These are phyloP conservation scores for Volvox africanus DNA, from an alignment of 139 green algal species.

Conservation along the genomic window DNA sequence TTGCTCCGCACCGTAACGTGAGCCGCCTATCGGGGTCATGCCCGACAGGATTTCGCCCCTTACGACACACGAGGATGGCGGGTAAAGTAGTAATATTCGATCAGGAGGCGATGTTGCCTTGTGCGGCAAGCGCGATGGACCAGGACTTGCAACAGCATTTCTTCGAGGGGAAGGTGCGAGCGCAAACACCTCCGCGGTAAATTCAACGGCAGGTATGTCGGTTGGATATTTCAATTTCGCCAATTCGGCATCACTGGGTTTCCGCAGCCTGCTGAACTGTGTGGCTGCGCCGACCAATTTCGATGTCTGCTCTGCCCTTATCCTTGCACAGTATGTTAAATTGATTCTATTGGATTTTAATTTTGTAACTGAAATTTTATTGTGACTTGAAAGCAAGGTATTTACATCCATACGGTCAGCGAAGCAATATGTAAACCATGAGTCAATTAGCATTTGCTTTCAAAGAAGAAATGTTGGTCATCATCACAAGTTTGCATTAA, in stretches of 20 bases:
- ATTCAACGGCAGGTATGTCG: not conserved
- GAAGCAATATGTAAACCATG: no score
- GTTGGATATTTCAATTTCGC: not conserved
- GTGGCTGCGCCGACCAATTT: slow-evolving; percentile 23
- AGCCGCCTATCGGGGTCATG: no score
- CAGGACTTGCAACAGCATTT: not conserved
- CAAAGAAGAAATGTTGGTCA: no score
- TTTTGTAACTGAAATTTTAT: not conserved
- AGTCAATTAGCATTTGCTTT: no score
- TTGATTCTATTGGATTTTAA: not conserved
- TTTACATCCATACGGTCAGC: not conserved
- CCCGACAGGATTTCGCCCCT: no score
- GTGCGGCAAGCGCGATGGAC: not conserved
- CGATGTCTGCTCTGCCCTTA: not conserved
- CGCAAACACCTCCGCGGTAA: not conserved
- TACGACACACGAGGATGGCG: not conserved
- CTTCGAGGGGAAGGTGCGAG: not conserved
- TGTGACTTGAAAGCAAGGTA: not conserved
- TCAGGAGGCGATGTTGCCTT: not conserved
- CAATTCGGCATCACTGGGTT: not conserved
- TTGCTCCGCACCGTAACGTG: no score
- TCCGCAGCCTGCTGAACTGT: not conserved
- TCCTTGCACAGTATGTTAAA: not conserved
- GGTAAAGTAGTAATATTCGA: not conserved
- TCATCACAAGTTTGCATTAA: no score